Percentiles rank a stretch among this genome's conserved stretches.
phyloP scores from a whole-genome alignment of 345 rosid species.

The Aquilaria sinensis region DNA sequence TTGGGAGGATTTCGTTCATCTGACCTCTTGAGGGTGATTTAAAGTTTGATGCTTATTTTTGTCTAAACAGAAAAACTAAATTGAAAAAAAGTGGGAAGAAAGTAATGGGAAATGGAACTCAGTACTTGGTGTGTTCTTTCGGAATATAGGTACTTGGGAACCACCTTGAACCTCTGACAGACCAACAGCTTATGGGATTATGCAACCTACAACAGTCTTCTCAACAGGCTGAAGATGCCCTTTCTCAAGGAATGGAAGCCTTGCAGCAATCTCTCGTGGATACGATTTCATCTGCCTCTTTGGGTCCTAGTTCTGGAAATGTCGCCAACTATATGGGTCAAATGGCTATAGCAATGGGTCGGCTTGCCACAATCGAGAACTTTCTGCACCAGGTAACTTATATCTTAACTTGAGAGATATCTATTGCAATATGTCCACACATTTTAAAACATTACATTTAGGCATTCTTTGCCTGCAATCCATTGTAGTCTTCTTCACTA shows the following conservation, averaged over 20 bases:
- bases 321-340: constrained; percentile 90
- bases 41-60: not conserved
- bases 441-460: not conserved
- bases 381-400: constrained; percentile 74
- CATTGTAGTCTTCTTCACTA: not conserved
- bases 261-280: constrained; percentile 86
- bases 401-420: not conserved
- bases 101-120: constrained; percentile 1
- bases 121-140: not conserved
- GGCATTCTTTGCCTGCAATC: not conserved
- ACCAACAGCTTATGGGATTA: constrained; percentile 87
- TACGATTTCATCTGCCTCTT: constrained; percentile 58
- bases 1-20: constrained; percentile 94
- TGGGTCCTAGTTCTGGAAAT: constrained; percentile 62
- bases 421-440: not conserved
- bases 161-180: constrained; percentile 86
- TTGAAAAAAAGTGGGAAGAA: too few species aligned
- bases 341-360: constrained; percentile 92
- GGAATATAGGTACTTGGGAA: constrained; percentile 63
- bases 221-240: constrained; percentile 96
- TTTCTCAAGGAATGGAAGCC: constrained; percentile 98
- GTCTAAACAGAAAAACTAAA: not conserved
- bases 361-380: constrained; percentile 77
- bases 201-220: constrained; percentile 94
- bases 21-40: constrained; percentile 72